Evolutionary conservation across 306 rosid genomes (phyloP), one percentile per base, ranked within the genome.

Genomic region (Prunus mongolica): DNA sequence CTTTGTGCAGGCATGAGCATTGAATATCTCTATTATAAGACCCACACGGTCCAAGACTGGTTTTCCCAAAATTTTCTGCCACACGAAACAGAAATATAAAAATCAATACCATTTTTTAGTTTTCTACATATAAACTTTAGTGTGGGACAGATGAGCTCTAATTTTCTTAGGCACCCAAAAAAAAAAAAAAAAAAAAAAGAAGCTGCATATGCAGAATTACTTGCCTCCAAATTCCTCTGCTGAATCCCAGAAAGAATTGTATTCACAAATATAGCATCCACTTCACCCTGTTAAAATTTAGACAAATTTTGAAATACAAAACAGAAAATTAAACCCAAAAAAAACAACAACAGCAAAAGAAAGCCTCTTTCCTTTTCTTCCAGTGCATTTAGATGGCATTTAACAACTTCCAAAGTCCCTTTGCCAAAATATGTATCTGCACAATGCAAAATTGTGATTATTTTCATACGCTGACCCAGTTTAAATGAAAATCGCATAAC

Each of bases 1-100:
- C 80, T 88, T 95, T 16, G 97, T 89, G 76, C 58, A 86, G 62
- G 98, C 97, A 86, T 91, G 99, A 64, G 92, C 96, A 86, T 91
- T 92, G 82, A 95, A 95, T 73, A 95, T 95, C 93, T 92, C 99
- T 47, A 92, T 95, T 74, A 95, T 95, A 79, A 95, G 97, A 28
- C 97, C 93, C 52, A 92, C 87, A 20, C 97, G 97, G 66, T 95
- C 99, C 73, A 95, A 67, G 13, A 95, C 99, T 30, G 97, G 97
- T 76, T 82, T 89, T 2, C 78, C 80, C 97, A 89, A 89, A 55
- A 86, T 82, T 61, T 88, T 65, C 97, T 95, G 87, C 73, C 67
- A 85, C 51, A 62, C 47, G 69, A 28, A 75, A 65, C 14, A 69
- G 6, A 2, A 49, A 11, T 19, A 28, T 27, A 47, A 79, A 41